A percentile compares a stretch with the other conserved stretches of the same genome.
Evolutionary conservation across 345 rosid genomes (phyloP).

Genomic region (Gossypium ekmanianum): DNA sequence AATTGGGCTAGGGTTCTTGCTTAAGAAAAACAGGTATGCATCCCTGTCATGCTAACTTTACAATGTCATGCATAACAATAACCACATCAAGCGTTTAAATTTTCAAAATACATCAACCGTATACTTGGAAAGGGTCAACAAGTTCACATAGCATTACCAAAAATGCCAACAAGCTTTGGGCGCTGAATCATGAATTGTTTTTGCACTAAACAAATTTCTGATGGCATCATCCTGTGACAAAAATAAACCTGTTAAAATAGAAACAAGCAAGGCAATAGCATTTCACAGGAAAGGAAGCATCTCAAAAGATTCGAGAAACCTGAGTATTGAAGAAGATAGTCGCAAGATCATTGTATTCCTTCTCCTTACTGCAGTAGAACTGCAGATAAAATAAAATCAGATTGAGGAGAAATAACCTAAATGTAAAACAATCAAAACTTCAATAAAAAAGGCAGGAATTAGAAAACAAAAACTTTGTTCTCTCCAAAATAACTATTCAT

Average conservation of each 20-base stretch:
- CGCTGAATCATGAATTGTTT: conserved; percentile 92
- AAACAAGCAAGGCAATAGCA: background rate
- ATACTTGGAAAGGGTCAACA: background rate
- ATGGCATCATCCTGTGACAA: conserved; percentile 90
- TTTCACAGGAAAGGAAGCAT: conserved; percentile 4
- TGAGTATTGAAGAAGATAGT: conserved; percentile 98
- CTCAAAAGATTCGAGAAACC: conserved; percentile 34
- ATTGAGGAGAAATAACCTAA: background rate
- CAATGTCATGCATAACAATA: no score
- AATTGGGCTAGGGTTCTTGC: no score
- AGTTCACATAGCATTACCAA: conserved; percentile 50
- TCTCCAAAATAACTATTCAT: conserved; percentile 1
- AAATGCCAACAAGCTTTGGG: conserved; percentile 86
- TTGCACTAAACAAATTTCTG: conserved; percentile 96
- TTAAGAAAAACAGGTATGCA: no score
- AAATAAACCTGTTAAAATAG: conserved; percentile 11
- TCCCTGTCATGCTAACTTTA: no score
- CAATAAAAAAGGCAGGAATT: background rate
- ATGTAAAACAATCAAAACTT: conserved; percentile 6
- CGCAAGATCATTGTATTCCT: conserved; percentile 94
- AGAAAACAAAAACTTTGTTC: background rate
- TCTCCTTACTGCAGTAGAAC: conserved; percentile 82
- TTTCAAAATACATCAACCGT: no score
- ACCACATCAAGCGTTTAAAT: no score
- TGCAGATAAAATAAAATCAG: conserved; percentile 29